Percentiles rank a stretch among this genome's conserved stretches.
phyloP scores from a whole-genome alignment of 2,329 filamentous ascomycete species.

The Dactylellina leptospora region DNA sequence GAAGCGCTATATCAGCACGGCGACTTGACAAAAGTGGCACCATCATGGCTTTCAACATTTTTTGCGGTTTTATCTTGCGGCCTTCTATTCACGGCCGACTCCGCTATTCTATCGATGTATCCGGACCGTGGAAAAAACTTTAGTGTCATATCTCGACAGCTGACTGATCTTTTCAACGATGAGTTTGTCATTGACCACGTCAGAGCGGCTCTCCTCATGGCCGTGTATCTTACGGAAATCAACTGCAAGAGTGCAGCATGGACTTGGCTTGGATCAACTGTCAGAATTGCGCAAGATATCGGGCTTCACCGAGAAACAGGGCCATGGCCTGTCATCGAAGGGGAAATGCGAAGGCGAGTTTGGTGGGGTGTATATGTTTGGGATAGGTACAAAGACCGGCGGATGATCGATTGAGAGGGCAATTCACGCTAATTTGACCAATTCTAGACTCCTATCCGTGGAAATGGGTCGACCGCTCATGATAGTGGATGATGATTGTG shows the following conservation, averaged over 20 bases:
- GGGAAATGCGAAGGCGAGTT: conserved; percentile 78
- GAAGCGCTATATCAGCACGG: conserved; percentile 77
- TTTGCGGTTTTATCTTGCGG: conserved; percentile 86
- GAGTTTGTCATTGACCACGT: conserved; percentile 79
- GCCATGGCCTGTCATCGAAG: conserved; percentile 77
- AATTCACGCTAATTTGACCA: conserved; percentile 24
- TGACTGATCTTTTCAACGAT: conserved; percentile 84
- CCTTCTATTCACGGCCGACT: conserved; percentile 73
- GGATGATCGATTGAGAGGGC: neutral
- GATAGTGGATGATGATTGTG: conserved; percentile 88
- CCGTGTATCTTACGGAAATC: conserved; percentile 82
- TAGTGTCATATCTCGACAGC: conserved; percentile 73
- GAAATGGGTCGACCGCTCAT: conserved; percentile 82
- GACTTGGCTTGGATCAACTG: conserved; percentile 82
- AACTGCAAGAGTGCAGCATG: conserved; percentile 86
- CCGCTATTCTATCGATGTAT: conserved; percentile 60
- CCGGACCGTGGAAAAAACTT: conserved; percentile 71
- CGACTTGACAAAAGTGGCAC: conserved; percentile 69
- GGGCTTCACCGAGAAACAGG: conserved; percentile 80
- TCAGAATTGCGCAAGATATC: conserved; percentile 82
- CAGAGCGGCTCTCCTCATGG: conserved; percentile 75
- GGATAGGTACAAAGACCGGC: conserved; percentile 79
- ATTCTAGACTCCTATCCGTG: conserved; percentile 73
- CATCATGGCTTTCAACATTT: conserved; percentile 80
- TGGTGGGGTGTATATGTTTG: conserved; percentile 96